Percentiles rank a stretch among this genome's conserved stretches.
Evolutionary conservation across 768 basidiomycete genomes (phyloP).

Genomic region (Fomitopsis serialis): DNA sequence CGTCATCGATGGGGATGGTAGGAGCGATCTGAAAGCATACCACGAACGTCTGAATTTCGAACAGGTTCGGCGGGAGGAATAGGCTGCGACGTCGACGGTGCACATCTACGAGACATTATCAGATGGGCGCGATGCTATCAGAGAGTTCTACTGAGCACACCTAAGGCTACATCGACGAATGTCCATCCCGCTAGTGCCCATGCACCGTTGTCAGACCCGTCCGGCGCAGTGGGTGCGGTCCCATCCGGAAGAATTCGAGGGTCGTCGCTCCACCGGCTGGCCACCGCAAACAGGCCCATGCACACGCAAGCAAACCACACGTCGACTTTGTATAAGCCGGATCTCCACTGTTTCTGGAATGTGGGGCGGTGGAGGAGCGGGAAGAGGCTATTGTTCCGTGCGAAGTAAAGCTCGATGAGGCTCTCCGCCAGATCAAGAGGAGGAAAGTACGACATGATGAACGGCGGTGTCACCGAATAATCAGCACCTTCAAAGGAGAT

Average conservation of each 20-base stretch:
- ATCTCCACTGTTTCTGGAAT: constrained; percentile 16
- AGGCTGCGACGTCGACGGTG: constrained; percentile 45
- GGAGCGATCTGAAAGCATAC: constrained; percentile 25
- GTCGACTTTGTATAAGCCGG: constrained; percentile 14
- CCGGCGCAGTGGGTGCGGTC: constrained; percentile 11
- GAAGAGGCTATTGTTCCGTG: constrained; percentile 48
- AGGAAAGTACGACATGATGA: constrained; percentile 47
- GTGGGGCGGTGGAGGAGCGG: constrained; percentile 32
- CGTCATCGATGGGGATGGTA: neutral
- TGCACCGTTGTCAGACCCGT: constrained; percentile 27
- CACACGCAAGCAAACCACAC: constrained; percentile 26
- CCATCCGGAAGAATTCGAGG: constrained; percentile 18
- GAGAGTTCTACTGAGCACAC: constrained; percentile 21
- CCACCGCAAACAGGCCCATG: constrained; percentile 24
- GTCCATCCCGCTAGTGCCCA: constrained; percentile 56
- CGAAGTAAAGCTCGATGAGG: constrained; percentile 69
- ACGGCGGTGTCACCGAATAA: constrained; percentile 11
- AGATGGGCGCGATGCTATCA: constrained; percentile 1
- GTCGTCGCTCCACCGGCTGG: constrained; percentile 24
- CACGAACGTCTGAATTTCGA: constrained; percentile 57
- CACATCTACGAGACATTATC: constrained; percentile 33
- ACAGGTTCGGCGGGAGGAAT: constrained; percentile 51
- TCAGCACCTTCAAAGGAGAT: constrained; percentile 38
- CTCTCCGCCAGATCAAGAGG: constrained; percentile 50
- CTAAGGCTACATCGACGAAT: constrained; percentile 53